A percentile compares a stretch with the other conserved stretches of the same genome.
These are phyloP conservation scores for Teratosphaeria zuluensis DNA, from an alignment of 2,329 filamentous ascomycete genomes.

Conservation along the genomic window DNA sequence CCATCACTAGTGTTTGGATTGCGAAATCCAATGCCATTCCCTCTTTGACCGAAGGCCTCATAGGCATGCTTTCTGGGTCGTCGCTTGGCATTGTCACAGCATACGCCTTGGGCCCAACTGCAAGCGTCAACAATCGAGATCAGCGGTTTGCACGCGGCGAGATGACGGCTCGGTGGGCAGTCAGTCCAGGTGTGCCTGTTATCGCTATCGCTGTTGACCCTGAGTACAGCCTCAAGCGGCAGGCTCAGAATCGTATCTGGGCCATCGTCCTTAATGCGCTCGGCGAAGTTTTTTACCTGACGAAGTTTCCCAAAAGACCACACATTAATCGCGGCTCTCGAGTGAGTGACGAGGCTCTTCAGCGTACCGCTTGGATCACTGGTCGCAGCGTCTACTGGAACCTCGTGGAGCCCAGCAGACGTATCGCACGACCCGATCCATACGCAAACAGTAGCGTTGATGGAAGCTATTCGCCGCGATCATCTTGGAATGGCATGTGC, in stretches of 20 bases:
- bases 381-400: constrained; percentile 75
- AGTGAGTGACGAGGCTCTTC: constrained; percentile 43
- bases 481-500: constrained; percentile 63
- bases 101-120: constrained; percentile 55
- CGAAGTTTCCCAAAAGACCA: constrained; percentile 53
- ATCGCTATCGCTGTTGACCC: constrained; percentile 77
- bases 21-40: constrained; percentile 70
- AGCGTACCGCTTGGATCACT: constrained; percentile 66
- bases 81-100: constrained; percentile 73
- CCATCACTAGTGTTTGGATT: constrained; percentile 76
- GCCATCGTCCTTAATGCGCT: constrained; percentile 89
- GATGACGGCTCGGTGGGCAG: constrained; percentile 76
- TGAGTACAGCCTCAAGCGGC: constrained; percentile 62
- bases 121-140: constrained; percentile 45
- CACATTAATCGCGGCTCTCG: constrained; percentile 38
- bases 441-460: constrained; percentile 56
- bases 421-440: constrained; percentile 61
- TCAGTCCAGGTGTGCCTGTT: constrained; percentile 89
- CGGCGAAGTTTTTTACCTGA: constrained; percentile 82
- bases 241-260: constrained; percentile 65
- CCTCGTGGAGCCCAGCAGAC: constrained; percentile 66
- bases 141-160: constrained; percentile 62
- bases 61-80: constrained; percentile 76
- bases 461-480: constrained; percentile 71
- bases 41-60: constrained; percentile 61